Evolutionary conservation across 768 basidiomycete genomes (phyloP).

Genomic region (Lactifluus hygrophoroides): DNA sequence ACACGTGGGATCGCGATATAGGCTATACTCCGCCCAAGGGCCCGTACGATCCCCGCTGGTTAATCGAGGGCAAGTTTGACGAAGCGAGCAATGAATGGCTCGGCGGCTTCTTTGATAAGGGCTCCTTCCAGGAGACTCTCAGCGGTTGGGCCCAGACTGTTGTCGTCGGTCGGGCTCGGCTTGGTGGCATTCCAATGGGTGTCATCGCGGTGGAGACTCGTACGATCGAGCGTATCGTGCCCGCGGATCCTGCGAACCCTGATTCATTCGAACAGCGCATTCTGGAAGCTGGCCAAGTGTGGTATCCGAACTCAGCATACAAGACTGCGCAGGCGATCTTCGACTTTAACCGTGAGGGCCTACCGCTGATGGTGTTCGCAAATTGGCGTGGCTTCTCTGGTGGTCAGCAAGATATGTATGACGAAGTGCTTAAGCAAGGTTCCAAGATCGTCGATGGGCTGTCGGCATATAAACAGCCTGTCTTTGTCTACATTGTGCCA

Average conservation of each 20-base stretch:
- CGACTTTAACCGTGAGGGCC: constrained; percentile 94
- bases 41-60: constrained; percentile 95
- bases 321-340: constrained; percentile 99
- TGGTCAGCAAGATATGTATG: constrained; percentile 98
- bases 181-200: constrained; percentile 96
- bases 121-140: constrained; percentile 96
- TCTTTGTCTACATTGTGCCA: constrained; percentile 97
- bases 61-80: constrained; percentile 90
- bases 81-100: constrained; percentile 70
- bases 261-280: constrained; percentile 94
- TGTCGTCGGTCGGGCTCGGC: constrained; percentile 89
- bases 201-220: constrained; percentile 98
- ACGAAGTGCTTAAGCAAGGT: constrained; percentile 94
- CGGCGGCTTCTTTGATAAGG: constrained; percentile 93
- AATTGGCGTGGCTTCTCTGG: constrained; percentile 99
- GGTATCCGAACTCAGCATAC: constrained; percentile 99
- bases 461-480: constrained; percentile 93
- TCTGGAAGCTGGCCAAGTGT: constrained; percentile 99
- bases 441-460: constrained; percentile 98
- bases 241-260: constrained; percentile 96
- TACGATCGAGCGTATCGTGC: constrained; percentile 91
- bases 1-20: constrained; percentile 90
- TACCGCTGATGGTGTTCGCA: constrained; percentile 96
- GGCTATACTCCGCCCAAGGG: constrained; percentile 87
- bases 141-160: constrained; percentile 99